Conservation (phyloP, 202 grass and related monocot species). For the Eragrostis tef region DNA sequence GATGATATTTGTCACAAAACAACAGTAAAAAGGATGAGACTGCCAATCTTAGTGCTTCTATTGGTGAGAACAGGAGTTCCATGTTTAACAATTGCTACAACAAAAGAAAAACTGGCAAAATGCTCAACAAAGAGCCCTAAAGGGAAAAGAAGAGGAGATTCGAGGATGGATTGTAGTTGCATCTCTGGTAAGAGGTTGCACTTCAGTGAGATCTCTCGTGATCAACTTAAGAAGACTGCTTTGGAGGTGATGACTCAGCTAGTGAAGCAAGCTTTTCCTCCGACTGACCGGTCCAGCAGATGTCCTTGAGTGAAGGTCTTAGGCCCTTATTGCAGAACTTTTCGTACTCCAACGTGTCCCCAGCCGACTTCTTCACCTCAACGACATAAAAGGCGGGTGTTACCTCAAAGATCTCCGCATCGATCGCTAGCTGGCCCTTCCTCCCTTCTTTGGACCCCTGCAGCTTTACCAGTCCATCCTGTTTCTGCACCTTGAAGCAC, state of each 20-base stretch:
- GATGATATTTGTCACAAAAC: constrained; percentile 36
- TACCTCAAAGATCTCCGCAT: constrained; percentile 84
- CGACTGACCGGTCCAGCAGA: constrained; percentile 64
- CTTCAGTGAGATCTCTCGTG: constrained; percentile 42
- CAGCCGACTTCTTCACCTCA: constrained; percentile 77
- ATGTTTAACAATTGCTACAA: constrained; percentile 38
- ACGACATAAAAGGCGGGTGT: constrained; percentile 70
- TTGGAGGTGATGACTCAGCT: constrained; percentile 36
- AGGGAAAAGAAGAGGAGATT: background rate
- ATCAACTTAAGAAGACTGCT: constrained; percentile 44
- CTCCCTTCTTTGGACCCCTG: constrained; percentile 78
- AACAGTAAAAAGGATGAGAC: constrained; percentile 30
- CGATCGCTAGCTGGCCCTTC: constrained; percentile 74
- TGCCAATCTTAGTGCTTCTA: constrained; percentile 42
- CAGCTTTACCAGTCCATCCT: constrained; percentile 70
- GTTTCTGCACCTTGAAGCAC: constrained; percentile 77
- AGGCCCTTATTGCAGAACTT: constrained; percentile 77
- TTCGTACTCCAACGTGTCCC: constrained; percentile 86
- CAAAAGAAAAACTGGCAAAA: constrained; percentile 48
- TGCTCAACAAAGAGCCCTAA: constrained; percentile 45
- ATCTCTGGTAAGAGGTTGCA: constrained; percentile 46
- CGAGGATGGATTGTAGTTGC: constrained; percentile 24
- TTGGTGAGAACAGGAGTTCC: constrained; percentile 51
- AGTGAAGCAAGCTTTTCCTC: constrained; percentile 55
- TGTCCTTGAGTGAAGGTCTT: constrained; percentile 75